Conservation (phyloP, 441 rosid species). For the Melianthus villosus region DNA sequence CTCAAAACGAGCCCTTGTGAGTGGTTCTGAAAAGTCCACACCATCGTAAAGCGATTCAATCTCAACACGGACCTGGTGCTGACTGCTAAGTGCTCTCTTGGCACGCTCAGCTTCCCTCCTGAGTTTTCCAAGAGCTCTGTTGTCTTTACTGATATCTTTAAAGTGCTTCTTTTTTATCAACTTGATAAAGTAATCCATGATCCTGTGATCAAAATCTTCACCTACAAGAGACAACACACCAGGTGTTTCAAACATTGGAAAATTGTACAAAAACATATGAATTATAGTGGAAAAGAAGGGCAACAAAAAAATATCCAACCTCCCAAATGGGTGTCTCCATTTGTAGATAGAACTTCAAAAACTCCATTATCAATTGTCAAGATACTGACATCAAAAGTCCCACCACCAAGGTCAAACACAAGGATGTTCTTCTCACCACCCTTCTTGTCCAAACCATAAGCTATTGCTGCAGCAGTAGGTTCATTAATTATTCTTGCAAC, state of each 20-base stretch:
- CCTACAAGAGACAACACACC: too few species aligned
- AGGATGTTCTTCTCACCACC: conserved; percentile 44
- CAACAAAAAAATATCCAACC: too few species aligned
- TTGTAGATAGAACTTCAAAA: conserved; percentile 43
- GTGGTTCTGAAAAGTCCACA: conserved; percentile 35
- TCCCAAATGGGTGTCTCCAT: conserved; percentile 52
- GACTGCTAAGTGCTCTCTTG: conserved; percentile 37
- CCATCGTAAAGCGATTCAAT: conserved; percentile 46
- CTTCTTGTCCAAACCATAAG: conserved; percentile 45
- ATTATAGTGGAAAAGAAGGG: too few species aligned
- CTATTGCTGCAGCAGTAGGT: conserved; percentile 51
- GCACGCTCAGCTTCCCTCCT: conserved; percentile 46
- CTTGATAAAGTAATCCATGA: conserved; percentile 48
- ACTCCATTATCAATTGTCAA: conserved; percentile 49
- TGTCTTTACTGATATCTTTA: conserved; percentile 46
- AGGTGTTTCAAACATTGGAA: too few species aligned
- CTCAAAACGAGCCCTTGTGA: conserved; percentile 48
- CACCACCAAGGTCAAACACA: conserved; percentile 43
- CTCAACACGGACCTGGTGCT: conserved; percentile 39
- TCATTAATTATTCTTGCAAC: conserved; percentile 18
- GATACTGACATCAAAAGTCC: conserved; percentile 48
- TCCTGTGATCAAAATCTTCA: conserved; percentile 47
- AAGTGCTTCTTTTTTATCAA: conserved; percentile 46
- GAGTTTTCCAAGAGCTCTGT: conserved; percentile 41
- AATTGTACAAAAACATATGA: too few species aligned